These are phyloP conservation scores for Oidiodendron maius DNA, from an alignment of 495 filamentous ascomycete species.

Conservation along the genomic window DNA sequence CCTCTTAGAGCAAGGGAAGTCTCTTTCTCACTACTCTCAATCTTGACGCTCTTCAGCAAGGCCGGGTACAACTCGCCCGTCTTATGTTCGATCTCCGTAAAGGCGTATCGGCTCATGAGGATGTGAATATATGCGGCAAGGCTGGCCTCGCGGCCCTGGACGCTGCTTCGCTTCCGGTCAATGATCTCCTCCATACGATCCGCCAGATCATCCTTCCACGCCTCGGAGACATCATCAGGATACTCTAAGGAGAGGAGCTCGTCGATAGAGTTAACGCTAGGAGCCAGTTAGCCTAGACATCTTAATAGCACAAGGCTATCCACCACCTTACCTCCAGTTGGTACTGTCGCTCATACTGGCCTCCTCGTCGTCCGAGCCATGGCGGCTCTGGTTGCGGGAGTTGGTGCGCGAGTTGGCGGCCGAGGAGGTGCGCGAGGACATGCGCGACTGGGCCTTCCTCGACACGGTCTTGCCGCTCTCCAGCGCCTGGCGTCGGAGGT, in stretches of 20 bases:
- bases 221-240: conserved; percentile 38
- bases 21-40: conserved; percentile 67
- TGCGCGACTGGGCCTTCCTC: conserved; percentile 73
- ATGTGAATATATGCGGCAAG: conserved; percentile 65
- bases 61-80: conserved; percentile 62
- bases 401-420: conserved; percentile 41
- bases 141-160: conserved; percentile 71
- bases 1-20: conserved; percentile 59
- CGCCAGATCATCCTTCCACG: conserved; percentile 61
- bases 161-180: conserved; percentile 79
- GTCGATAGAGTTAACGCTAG: conserved; percentile 35
- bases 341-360: conserved; percentile 62
- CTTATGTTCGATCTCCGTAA: conserved; percentile 56
- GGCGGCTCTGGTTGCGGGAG: conserved; percentile 58
- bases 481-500: conserved; percentile 75
- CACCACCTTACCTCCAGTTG: conserved; percentile 65
- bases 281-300: conserved; percentile 1
- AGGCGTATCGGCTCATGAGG: conserved; percentile 66
- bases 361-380: conserved; percentile 76
- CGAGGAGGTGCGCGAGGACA: conserved; percentile 57
- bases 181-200: conserved; percentile 75
- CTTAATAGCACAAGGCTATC: too few relatives aligned
- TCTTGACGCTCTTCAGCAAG: conserved; percentile 67
- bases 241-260: conserved; percentile 31
- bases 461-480: conserved; percentile 91